These are phyloP conservation scores for Coemansia umbellata DNA, from an alignment of 192 early-diverging fungal genomes.

Conservation along the genomic window DNA sequence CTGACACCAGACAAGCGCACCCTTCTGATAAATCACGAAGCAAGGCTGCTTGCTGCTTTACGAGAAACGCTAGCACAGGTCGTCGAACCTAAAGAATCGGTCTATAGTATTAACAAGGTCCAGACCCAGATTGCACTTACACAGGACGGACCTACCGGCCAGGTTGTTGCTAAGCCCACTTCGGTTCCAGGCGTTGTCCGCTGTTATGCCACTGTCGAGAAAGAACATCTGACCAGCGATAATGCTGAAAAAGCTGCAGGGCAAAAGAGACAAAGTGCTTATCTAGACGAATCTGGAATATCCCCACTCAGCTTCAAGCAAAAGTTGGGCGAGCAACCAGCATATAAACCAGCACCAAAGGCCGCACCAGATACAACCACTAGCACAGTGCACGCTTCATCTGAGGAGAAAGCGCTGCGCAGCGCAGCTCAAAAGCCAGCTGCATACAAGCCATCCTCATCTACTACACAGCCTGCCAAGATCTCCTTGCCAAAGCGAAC, in stretches of 20 bases:
- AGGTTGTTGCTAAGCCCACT: background rate
- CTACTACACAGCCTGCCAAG: too few relatives aligned
- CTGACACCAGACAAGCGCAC: constrained; percentile 94
- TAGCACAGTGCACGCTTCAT: too few relatives aligned
- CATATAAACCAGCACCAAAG: too few relatives aligned
- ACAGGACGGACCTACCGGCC: too few relatives aligned
- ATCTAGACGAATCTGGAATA: background rate
- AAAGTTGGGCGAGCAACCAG: too few relatives aligned
- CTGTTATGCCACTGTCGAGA: constrained; percentile 12
- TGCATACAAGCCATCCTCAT: too few relatives aligned
- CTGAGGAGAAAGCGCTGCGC: too few relatives aligned
- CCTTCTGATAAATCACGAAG: constrained; percentile 78
- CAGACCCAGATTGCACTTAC: constrained; percentile 9
- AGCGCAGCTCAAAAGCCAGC: too few relatives aligned
- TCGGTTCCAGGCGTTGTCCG: constrained; percentile 9
- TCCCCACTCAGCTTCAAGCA: too few relatives aligned
- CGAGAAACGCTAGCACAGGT: constrained; percentile 8
- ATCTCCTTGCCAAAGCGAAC: too few relatives aligned
- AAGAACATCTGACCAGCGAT: too few relatives aligned
- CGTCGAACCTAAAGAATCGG: constrained; percentile 16
- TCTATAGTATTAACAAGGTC: constrained; percentile 12
- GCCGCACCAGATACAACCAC: too few relatives aligned
- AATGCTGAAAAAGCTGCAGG: background rate
- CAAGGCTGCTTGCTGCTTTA: constrained; percentile 9
- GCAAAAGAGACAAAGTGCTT: background rate